Conservation (phyloP, 257 asterid species). For the Paulownia fortunei region DNA sequence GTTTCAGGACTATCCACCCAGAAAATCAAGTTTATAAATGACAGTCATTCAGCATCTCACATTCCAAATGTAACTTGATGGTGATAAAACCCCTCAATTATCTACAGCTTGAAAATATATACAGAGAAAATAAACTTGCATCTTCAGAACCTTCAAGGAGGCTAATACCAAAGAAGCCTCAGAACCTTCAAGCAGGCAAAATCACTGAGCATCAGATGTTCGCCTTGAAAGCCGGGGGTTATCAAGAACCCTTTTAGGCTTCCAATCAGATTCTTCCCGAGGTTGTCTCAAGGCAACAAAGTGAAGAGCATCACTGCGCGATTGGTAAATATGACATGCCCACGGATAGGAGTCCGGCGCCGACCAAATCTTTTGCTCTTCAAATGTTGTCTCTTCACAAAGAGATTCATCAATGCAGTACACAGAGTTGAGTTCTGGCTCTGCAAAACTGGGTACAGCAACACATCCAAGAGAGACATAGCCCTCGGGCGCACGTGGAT, state of each 20-base stretch:
- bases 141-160: not conserved
- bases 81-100: no score
- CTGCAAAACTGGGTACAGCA: conserved; percentile 63
- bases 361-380: conserved; percentile 90
- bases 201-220: not conserved
- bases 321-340: conserved; percentile 89
- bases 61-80: no score
- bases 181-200: not conserved
- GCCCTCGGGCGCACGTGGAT: conserved; percentile 93
- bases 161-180: not conserved
- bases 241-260: conserved; percentile 70
- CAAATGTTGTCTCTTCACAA: conserved; percentile 74
- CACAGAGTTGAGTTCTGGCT: conserved; percentile 70
- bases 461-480: conserved; percentile 84
- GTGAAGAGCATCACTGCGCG: conserved; percentile 85
- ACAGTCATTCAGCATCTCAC: no score
- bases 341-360: conserved; percentile 92
- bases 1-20: not conserved
- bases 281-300: conserved; percentile 91
- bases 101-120: no score
- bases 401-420: conserved; percentile 77
- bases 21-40: not conserved
- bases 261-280: conserved; percentile 77
- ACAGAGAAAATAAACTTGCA: not conserved
- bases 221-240: conserved; percentile 30